Evolutionary conservation across 768 basidiomycete genomes (phyloP), one percentile per base, ranked within the genome.

Genomic region (Russula emetica): DNA sequence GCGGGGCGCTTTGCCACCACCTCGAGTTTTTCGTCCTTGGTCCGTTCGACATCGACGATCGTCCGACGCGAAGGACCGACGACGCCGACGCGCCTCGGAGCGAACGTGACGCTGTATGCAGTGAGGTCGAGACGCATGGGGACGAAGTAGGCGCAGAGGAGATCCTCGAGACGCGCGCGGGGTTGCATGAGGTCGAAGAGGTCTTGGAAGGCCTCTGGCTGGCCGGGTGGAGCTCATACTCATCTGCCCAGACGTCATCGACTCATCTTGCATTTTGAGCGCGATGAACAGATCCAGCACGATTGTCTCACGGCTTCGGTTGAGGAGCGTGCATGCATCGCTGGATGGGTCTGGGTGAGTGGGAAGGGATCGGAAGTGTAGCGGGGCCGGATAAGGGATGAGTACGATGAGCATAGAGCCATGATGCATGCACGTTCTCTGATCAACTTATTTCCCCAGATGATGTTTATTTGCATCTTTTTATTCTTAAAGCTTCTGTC

Each of bases 281-380:
- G 85, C 83, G 54, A 94, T 87, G 78, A 89, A 92, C 62, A 80
- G 79, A 76, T 94, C 92, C 24, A 94, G 81, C 20, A 87, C 80
- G 60, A 76, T 74, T 0, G 90, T 90, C 71, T 93, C 91, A 64
- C 90, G 84, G 70, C 92, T 90, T 38, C 81, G 54, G 34, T 81
- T 78, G 24, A 77, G 75, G 6, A 83, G 45, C n/a, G 55, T 58
- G 42, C 57, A 55, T 13, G 65, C 32, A 50, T 71, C 68, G 38
- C 69, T 44, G 18, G 69, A 38, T 2, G 52, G 3, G 40, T 30
- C 3, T 60, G 38, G 7, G 63, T 32, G 47, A 56, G 60, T 10
- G 64, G 90, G 75, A 92, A 93, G 0, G 91, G 90, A 67, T 94
- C 89, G 51, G 86, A 87, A 4, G 86, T 78, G 74, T 92, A 92